phyloP scores from a whole-genome alignment of 2,329 filamentous ascomycete species.

The Helotiales sp. region DNA sequence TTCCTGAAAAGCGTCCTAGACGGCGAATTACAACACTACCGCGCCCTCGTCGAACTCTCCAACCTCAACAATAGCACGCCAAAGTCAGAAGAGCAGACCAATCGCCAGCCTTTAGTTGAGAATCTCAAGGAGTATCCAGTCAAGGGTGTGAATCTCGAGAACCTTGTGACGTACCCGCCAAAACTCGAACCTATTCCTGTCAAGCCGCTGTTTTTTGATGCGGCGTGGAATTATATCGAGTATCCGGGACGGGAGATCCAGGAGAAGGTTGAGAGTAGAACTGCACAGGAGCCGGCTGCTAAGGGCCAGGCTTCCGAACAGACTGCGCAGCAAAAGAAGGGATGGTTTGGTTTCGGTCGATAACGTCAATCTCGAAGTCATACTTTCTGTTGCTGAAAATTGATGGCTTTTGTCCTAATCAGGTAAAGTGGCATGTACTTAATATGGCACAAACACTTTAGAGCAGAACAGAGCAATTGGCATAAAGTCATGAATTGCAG shows the following conservation, averaged over 20 bases:
- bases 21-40: slow-evolving; percentile 77
- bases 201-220: slow-evolving; percentile 94
- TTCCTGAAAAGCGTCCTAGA: slow-evolving; percentile 67
- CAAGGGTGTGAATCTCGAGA: slow-evolving; percentile 73
- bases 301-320: slow-evolving; percentile 43
- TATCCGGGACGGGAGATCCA: slow-evolving; percentile 71
- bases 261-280: slow-evolving; percentile 34
- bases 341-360: slow-evolving; percentile 74
- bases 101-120: slow-evolving; percentile 69
- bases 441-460: background rate
- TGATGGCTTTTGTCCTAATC: background rate
- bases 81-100: slow-evolving; percentile 33
- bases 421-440: too few species aligned
- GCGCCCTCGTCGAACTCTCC: slow-evolving; percentile 83
- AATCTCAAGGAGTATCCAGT: slow-evolving; percentile 74
- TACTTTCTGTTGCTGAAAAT: background rate
- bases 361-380: slow-evolving; percentile 27
- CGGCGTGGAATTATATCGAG: slow-evolving; percentile 96
- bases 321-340: slow-evolving; percentile 63
- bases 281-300: slow-evolving; percentile 32
- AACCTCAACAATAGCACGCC: slow-evolving; percentile 55
- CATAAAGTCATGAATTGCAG: background rate
- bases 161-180: slow-evolving; percentile 87
- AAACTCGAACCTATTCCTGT: slow-evolving; percentile 82
- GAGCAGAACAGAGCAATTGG: background rate